Base-by-base conservation (phyloP, 495 filamentous ascomycete genomes). In the Lepidopterella palustris region DNA sequence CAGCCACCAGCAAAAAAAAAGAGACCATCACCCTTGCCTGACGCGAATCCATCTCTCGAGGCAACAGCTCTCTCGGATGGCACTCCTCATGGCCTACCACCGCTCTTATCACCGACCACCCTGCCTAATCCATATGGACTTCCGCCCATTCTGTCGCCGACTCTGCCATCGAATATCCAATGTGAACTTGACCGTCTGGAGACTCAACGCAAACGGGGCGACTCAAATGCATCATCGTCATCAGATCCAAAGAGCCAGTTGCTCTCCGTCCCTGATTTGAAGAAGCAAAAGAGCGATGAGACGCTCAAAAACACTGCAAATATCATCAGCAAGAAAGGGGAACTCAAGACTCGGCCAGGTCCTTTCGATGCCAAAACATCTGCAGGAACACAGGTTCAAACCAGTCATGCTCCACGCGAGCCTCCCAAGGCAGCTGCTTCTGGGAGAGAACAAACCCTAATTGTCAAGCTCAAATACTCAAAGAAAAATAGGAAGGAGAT, bases 81-180 rank as follows among this genome's bases (percentile, higher is more conserved):
- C 2, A 64, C 65, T n/a, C 65, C 65, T 13, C 65, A 68, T 47
- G 65, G 65, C 18, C 61, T 68, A 18, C 65, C 65, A 11, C 61
- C 61, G 21, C 27, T 68, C 4, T 48, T 68, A 24, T 68, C 65
- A 3, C 65, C 64, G 0, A 54, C 48, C 26, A 32, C 60, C 13
- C 24, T 68, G 28, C 24, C 49, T 25, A 64, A 68, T 25, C 65
- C 61, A 11, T 57, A 68, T 32, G 61, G 52, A 25, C 52, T 68
- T 2, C 65, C 65, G 5, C 45, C 65, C 31, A 58, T 68, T 29
- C 58, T 68, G 23, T 68, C 65, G n/a, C 65, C 65, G 15, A 68
- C 61, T 23, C 50, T 68, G 3, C 65, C 65, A 20, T 27, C 58
- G 6, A 68, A 57, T 29, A 45, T 68, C 25, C 53, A 64, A 32